Base-by-base conservation (phyloP, 2,329 filamentous ascomycete species). In the Didymella pomorum region DNA sequence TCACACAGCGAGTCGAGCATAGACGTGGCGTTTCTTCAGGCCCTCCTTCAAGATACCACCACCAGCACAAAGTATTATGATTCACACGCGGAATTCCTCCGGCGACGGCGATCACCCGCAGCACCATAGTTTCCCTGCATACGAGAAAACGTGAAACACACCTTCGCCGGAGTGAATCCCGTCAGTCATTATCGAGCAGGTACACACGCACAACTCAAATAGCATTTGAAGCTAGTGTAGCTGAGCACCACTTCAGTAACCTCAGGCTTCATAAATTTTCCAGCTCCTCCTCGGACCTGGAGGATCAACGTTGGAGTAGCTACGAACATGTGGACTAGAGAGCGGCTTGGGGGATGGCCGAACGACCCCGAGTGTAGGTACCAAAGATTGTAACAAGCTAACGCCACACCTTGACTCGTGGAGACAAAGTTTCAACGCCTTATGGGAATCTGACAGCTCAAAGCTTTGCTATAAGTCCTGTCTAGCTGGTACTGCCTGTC, bases 391-490 rank as follows among this genome's bases (percentile, higher is more conserved):
- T n/a, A 18, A 43, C 41, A 26, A 10, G 12, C 41, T 43, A 43
- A 43, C 41, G 41, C 41, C 41, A 43, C 41, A 9, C 23, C 21
- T 43, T 43, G 41, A 43, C 41, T 43, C 41, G 41, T 7, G 21
- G 41, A 25, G 41, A 43, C 41, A 43, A 43, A 26, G 20, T n/a
- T 43, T n/a, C 41, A n/a, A 43, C 23, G 41, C 41, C 23, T 39
- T 7, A 26, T 43, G 23, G 23, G 23, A 39, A 42, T 26, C 12
- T 26, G 21, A 43, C 41, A 43, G 41, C 23, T 43, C 23, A 8
- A 43, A 6, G 41, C 41, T 26, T 26, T 26, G 23, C 23, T 43
- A 43, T 25, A 26, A 25, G 21, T 25, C 41, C 26, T 25, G 21
- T 43, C 21, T 21, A n/a, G n/a, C 14, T 14, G n/a, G 21, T 16